Conservation (phyloP, 2,329 filamentous ascomycete genomes). For the Aspergillus japonicus region DNA sequence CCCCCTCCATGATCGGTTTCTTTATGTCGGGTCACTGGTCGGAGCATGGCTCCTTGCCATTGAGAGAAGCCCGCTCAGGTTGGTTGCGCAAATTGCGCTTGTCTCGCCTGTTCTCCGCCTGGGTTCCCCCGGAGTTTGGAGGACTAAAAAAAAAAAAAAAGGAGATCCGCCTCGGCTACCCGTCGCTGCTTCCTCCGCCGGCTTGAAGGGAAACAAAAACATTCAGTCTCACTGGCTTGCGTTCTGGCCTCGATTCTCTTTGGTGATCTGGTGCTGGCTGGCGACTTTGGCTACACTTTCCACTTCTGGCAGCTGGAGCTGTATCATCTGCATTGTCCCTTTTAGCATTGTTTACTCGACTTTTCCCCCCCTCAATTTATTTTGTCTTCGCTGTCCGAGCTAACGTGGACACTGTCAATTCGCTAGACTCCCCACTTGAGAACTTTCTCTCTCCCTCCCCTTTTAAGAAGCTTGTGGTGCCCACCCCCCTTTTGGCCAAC, state of each 20-base stretch:
- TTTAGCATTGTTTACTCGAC: not conserved
- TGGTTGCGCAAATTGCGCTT: not conserved
- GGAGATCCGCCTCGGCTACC: conserved; percentile 9
- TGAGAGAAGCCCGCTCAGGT: not conserved
- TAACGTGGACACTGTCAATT: conserved; percentile 18
- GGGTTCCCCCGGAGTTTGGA: not conserved
- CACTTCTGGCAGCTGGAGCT: not conserved
- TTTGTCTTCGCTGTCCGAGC: conserved; percentile 3
- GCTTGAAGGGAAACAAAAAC: not conserved
- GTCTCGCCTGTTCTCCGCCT: not conserved
- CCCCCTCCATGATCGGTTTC: not conserved
- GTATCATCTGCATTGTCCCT: not conserved
- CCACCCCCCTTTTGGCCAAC: not conserved
- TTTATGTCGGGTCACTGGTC: not conserved
- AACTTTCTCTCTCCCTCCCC: conserved; percentile 3
- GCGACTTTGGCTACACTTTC: not conserved
- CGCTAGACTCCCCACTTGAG: conserved; percentile 12
- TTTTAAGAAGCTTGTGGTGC: not conserved
- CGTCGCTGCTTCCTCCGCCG: conserved; percentile 8
- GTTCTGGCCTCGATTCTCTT: not conserved
- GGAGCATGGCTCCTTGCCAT: not conserved
- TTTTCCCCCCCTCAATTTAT: not conserved
- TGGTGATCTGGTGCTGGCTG: not conserved
- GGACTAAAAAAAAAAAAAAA: conserved; percentile 5
- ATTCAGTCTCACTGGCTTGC: not conserved